phyloP scores from a whole-genome alignment of 345 rosid genomes.

The Ceriops tagal region DNA sequence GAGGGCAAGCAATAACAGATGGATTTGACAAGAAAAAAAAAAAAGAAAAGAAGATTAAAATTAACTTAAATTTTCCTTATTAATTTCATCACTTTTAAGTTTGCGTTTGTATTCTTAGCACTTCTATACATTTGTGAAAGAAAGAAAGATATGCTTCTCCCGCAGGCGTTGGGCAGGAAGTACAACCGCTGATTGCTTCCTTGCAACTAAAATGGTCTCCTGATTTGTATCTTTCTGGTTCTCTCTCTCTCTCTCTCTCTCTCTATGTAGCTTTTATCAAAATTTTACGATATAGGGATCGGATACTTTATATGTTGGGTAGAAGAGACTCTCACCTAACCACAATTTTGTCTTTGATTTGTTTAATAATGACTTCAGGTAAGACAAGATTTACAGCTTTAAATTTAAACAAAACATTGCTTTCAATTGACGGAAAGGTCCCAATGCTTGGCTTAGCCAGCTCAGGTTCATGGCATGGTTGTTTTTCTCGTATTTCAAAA shows the following conservation, averaged over 20 bases:
- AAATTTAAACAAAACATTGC: neutral
- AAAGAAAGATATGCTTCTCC: neutral
- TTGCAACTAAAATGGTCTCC: neutral
- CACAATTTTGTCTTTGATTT: neutral
- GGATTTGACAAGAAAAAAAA: too few species aligned
- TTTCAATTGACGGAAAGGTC: neutral
- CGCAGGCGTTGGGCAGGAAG: too few species aligned
- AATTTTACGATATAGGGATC: neutral
- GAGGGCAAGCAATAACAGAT: neutral
- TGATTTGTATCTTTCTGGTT: neutral
- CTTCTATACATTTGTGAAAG: neutral
- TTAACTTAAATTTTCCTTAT: neutral
- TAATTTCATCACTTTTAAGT: neutral
- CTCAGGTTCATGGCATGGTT: constrained; percentile 16
- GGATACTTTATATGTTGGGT: constrained; percentile 3
- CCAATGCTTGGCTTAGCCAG: constrained; percentile 9
- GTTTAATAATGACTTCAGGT: neutral
- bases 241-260: too few species aligned
- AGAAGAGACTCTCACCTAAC: constrained; percentile 3
- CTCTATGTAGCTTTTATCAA: neutral
- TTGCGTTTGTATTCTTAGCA: neutral
- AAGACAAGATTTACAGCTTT: neutral
- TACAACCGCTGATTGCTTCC: neutral
- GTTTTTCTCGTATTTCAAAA: too few species aligned
- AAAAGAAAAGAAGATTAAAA: neutral